Evolutionary conservation across 768 basidiomycete genomes (phyloP).

Genomic region (Podaxis sp.): DNA sequence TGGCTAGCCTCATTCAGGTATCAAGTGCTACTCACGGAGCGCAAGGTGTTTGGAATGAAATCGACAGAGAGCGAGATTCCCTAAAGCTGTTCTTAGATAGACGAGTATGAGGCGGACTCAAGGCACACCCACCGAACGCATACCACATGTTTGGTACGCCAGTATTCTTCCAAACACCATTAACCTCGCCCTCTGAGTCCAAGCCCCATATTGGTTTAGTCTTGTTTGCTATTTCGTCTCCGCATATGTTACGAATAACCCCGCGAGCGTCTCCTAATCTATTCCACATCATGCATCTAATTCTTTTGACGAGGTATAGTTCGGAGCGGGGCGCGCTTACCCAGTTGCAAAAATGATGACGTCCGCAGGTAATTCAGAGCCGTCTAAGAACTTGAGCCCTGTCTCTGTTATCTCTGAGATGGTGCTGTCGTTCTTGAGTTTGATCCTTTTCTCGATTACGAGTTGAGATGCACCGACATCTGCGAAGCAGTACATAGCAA

Average conservation of each 20-base stretch:
- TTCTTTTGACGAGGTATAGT: too few relatives aligned
- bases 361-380: conserved; percentile 47
- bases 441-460: conserved; percentile 69
- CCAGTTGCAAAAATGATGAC: conserved; percentile 65
- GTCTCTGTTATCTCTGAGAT: conserved; percentile 45
- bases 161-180: conserved; percentile 47
- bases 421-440: conserved; percentile 60
- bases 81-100: conserved; percentile 22
- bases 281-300: neutral
- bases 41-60: conserved; percentile 73
- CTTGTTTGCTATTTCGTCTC: conserved; percentile 41
- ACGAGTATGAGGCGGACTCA: neutral
- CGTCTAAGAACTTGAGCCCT: conserved; percentile 50
- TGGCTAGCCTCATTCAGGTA: neutral
- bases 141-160: conserved; percentile 58
- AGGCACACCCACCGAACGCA: conserved; percentile 46
- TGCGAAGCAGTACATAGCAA: conserved; percentile 18
- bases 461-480: conserved; percentile 61
- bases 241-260: conserved; percentile 43
- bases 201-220: conserved; percentile 61
- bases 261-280: conserved; percentile 47
- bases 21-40: conserved; percentile 48
- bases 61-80: conserved; percentile 58
- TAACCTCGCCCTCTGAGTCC: conserved; percentile 62
- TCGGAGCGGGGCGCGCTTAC: conserved; percentile 23